Conservation (phyloP, 148 eudicot species). For the Fagopyrum homotropicum region DNA sequence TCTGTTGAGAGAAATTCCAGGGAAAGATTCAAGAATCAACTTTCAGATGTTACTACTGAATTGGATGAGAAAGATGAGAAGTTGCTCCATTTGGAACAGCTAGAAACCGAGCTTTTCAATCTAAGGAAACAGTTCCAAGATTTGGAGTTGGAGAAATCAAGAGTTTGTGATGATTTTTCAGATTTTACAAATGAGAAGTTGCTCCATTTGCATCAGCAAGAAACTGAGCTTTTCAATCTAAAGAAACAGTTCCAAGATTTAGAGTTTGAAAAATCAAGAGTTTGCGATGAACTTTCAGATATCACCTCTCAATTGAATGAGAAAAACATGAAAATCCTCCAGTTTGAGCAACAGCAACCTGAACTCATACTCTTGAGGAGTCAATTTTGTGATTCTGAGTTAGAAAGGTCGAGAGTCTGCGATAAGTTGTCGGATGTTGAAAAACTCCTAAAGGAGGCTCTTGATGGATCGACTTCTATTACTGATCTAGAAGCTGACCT, state of each 20-base stretch:
- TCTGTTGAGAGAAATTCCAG: constrained; percentile 37
- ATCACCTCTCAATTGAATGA: constrained; percentile 10
- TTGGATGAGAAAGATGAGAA: constrained; percentile 29
- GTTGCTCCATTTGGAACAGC: constrained; percentile 24
- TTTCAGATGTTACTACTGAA: constrained; percentile 30
- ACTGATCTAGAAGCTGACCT: constrained; percentile 25
- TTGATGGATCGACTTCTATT: constrained; percentile 15
- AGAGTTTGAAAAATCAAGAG: constrained; percentile 10
- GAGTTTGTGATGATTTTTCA: constrained; percentile 21
- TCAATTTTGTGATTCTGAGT: constrained; percentile 18
- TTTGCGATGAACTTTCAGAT: constrained; percentile 9
- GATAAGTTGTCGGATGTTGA: constrained; percentile 29
- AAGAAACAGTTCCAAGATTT: background rate
- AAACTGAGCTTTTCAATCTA: constrained; percentile 13
- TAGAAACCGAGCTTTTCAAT: constrained; percentile 27
- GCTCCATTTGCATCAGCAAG: constrained; percentile 18
- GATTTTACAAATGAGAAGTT: constrained; percentile 23
- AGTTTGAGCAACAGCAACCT: constrained; percentile 18
- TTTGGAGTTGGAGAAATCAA: constrained; percentile 24
- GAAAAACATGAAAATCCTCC: constrained; percentile 13
- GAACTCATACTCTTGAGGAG: constrained; percentile 23
- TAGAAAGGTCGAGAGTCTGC: constrained; percentile 23
- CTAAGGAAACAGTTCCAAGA: constrained; percentile 28
- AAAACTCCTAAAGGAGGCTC: constrained; percentile 26
- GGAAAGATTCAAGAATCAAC: constrained; percentile 36